phyloP scores from a whole-genome alignment of 1,139 yeast genomes.

The Casaregolazyma lundiana region DNA sequence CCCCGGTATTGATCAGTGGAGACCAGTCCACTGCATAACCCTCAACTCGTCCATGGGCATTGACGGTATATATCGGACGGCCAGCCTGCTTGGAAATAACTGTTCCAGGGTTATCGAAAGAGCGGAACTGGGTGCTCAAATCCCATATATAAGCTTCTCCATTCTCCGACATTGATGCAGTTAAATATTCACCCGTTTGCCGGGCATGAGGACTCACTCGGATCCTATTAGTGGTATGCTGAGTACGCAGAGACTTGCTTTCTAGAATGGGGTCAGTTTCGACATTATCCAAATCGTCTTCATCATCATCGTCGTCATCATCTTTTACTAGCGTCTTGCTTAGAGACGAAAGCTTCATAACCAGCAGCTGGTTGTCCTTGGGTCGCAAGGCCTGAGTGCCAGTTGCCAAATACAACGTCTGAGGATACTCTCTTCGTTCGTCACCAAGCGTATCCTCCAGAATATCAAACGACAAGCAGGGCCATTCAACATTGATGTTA shows the following conservation, averaged over 20 bases:
- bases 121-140: conserved; percentile 68
- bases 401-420: conserved; percentile 76
- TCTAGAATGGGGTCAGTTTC: conserved; percentile 86
- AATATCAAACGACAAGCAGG: conserved; percentile 86
- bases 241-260: conserved; percentile 70
- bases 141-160: conserved; percentile 90
- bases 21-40: conserved; percentile 99
- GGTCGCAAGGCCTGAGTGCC: conserved; percentile 91
- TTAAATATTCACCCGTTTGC: conserved; percentile 73
- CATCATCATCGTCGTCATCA: conserved; percentile 69
- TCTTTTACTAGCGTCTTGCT: conserved; percentile 81
- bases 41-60: conserved; percentile 89
- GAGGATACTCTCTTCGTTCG: conserved; percentile 89
- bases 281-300: conserved; percentile 70
- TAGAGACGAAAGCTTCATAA: conserved; percentile 77
- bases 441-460: conserved; percentile 82
- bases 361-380: conserved; percentile 82
- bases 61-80: conserved; percentile 80
- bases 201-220: conserved; percentile 77
- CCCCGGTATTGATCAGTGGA: conserved; percentile 73
- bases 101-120: conserved; percentile 85
- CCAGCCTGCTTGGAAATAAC: conserved; percentile 72
- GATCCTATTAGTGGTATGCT: conserved; percentile 82
- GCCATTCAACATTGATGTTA: conserved; percentile 93
- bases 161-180: conserved; percentile 85